Base-by-base conservation (phyloP, 768 basidiomycete species). In the Kwoniella mangroviensis region DNA sequence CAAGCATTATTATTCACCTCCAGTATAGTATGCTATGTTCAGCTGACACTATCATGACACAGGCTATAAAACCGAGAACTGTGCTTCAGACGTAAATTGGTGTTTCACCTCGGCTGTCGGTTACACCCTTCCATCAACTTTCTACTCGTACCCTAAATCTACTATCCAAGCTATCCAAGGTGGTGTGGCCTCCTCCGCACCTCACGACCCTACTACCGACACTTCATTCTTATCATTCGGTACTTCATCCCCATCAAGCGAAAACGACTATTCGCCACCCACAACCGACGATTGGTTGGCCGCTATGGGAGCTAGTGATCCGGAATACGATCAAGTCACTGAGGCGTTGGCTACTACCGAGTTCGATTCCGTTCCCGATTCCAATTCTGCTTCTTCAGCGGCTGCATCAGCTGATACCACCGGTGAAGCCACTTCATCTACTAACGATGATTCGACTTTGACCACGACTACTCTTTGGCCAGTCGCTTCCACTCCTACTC, bases 21-120 rank as follows among this genome's bases (percentile, higher is more conserved):
- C 45, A 0, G 12, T 49, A 34, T 34, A 7, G 6, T 34, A 7
- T 7, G 6, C 4, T 68, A 34, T 10, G 17, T 15, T 43, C 1
- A 21, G 56, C 63, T 52, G 17, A 24, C 7, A 10, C 54, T 22
- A 5, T 54, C 59, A 13, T 17, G 58, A 42, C 53, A 15, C 63
- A 89, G 88, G 88, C 3, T 90, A 89, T 73, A 84, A 85, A 65
- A 89, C 88, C 70, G 91, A 91, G 75, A 84, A 82, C 10, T 91
- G 90, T 69, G 83, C 86, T 7, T 79, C 83, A 21, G 89, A 90
- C 68, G 84, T 85, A 13, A 89, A 87, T 9, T 91, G 90, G 91
- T 91, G 90, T 75, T 91, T 91, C 85, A 87, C 85, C 63, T 80
- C 85, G 3, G 88, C 88, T 0, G 87, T 90, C 34, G 88, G 87